A percentile compares a stretch with the other conserved stretches of the same genome.
Conservation (phyloP, 192 early-diverging fungal genomes). For the Geosiphon pyriformis region DNA sequence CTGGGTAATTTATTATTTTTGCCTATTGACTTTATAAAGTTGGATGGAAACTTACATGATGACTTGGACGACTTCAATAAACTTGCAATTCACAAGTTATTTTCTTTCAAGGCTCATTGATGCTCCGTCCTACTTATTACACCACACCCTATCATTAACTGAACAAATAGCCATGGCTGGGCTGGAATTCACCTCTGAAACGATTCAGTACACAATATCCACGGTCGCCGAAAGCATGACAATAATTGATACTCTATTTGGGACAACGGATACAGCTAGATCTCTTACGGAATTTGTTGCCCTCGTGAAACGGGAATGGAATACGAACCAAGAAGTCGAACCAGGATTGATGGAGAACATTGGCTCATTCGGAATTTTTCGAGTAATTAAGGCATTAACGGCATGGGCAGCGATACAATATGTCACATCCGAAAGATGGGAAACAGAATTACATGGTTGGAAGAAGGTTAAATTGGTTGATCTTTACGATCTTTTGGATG, state of each 20-base stretch:
- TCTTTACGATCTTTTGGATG: conserved; percentile 8
- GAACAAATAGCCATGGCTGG: conserved; percentile 22
- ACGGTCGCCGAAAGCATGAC: conserved; percentile 34
- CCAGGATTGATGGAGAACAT: conserved; percentile 2
- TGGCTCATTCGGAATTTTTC: conserved; percentile 29
- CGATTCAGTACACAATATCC: conserved; percentile 21
- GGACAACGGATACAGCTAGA: conserved; percentile 88
- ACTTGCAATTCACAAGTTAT: neutral
- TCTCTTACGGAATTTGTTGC: conserved; percentile 77
- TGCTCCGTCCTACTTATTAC: conserved; percentile 12
- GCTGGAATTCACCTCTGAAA: conserved; percentile 17
- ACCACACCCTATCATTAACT: conserved; percentile 7
- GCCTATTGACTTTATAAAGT: neutral
- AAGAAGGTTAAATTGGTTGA: conserved; percentile 17
- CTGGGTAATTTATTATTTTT: neutral
- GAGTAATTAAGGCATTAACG: conserved; percentile 37
- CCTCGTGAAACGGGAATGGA: conserved; percentile 56
- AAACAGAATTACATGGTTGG: conserved; percentile 16
- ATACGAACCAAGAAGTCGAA: conserved; percentile 17
- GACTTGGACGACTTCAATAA: neutral
- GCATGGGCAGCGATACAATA: conserved; percentile 43
- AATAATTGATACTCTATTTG: conserved; percentile 85
- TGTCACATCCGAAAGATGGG: conserved; percentile 33
- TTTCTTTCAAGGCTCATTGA: conserved; percentile 23
- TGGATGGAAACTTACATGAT: neutral